Base-by-base conservation (phyloP, 441 rosid genomes). In the Aleurites moluccanus region DNA sequence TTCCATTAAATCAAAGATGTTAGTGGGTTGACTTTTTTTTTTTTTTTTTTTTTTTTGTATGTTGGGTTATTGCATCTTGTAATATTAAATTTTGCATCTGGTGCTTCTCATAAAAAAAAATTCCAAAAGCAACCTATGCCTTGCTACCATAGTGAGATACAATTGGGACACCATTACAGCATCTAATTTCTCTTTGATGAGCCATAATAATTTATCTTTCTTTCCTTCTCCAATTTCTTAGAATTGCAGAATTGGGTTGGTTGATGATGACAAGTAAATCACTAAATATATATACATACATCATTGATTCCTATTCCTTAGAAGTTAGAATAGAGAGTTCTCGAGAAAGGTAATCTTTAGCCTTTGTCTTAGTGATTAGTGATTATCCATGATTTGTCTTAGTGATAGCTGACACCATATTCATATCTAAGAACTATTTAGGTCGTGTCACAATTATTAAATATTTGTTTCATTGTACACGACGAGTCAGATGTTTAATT, bases 1-100 rank as follows among this genome's bases (percentile, higher is more conserved):
- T 66, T 66, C 84, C 85, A 78, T 75, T 72, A 38, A 33, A 47
- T 33, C 10, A 27, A 45, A 40, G 77, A n/a, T n/a, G n/a, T 1
- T 70, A 74, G 64, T 10, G 14, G 52, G 75, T 59, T 70, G 67
- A 67, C 74, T 42, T 40, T n/a, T 21, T 3, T 40, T 42, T 6
- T 42, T 42, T 7, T 6, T 42, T 4, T 42, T 42, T 42, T 42
- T 6, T 3, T 4, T 42, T 42, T 42, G 8, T 42, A 42, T 33
- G 35, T 3, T 33, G 35, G 35, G 35, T 10, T 64, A 68, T 61
- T 28, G 40, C 64, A 61, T 1, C 10, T 57, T 57, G 25, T 67
- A 7, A 50, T 50, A 15, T 18, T 53, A 20, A 10, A 20, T 30
- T 16, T 59, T 75, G 85, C 70, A 78, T 82, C 82, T 27, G 83